phyloP scores from a whole-genome alignment of 2,329 filamentous ascomycete species.

The Microdochium bolleyi region DNA sequence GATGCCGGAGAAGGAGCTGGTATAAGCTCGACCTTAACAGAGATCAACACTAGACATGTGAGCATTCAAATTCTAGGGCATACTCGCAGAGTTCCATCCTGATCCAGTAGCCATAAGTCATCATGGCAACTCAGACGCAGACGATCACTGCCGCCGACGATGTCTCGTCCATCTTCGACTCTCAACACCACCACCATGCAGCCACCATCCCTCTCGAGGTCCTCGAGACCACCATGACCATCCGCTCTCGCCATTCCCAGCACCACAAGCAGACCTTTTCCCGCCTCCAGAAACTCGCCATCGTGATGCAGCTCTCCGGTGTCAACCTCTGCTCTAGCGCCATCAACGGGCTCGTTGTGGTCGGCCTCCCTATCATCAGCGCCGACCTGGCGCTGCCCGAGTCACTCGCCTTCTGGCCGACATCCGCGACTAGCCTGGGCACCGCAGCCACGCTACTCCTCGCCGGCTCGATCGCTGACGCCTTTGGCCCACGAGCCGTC shows the following conservation, averaged over 20 bases:
- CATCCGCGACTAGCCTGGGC: slow-evolving; percentile 8
- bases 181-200: not conserved
- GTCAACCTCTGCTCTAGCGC: slow-evolving; percentile 16
- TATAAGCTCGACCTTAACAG: too few relatives aligned
- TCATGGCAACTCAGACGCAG: not conserved
- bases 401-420: slow-evolving; percentile 6
- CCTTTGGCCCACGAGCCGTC: slow-evolving; percentile 7
- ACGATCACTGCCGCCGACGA: not conserved
- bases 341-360: slow-evolving; percentile 5
- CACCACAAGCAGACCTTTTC: not conserved
- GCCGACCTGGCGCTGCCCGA: slow-evolving; percentile 7
- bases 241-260: not conserved
- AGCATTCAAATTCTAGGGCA: too few relatives aligned
- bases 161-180: not conserved
- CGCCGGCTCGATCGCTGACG: slow-evolving; percentile 10
- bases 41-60: too few relatives aligned
- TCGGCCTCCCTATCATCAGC: slow-evolving; percentile 14
- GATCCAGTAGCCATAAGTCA: too few relatives aligned
- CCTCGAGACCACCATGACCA: not conserved
- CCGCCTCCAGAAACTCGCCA: not conserved
- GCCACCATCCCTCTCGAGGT: not conserved
- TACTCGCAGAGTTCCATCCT: too few relatives aligned
- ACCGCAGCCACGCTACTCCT: slow-evolving; percentile 7
- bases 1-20: too few relatives aligned
- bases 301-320: slow-evolving; percentile 1